phyloP scores from a whole-genome alignment of 495 filamentous ascomycete species.

The Penicillium canariense region DNA sequence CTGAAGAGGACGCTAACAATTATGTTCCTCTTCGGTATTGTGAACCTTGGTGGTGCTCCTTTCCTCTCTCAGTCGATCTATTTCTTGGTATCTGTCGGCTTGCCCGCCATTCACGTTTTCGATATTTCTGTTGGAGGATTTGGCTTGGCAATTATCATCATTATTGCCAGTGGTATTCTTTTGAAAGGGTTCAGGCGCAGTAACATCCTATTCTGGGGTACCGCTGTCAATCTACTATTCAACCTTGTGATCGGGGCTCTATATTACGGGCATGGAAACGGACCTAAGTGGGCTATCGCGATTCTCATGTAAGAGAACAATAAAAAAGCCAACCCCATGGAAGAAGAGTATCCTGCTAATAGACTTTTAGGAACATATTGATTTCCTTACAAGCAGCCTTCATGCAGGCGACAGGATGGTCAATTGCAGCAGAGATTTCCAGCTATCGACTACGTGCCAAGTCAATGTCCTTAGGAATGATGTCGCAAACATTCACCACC shows the following conservation, averaged over 20 bases:
- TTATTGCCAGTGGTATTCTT: slow-evolving; percentile 7
- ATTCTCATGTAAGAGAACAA: slow-evolving; percentile 13
- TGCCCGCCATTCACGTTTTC: slow-evolving; percentile 16
- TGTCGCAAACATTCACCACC: slow-evolving; percentile 9
- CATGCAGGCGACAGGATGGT: slow-evolving; percentile 15
- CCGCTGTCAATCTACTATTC: slow-evolving; percentile 9
- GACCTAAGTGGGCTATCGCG: slow-evolving; percentile 18
- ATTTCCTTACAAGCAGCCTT: slow-evolving; percentile 12
- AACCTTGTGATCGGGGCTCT: slow-evolving; percentile 15
- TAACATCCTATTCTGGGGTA: slow-evolving; percentile 7
- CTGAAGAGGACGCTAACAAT: slow-evolving; percentile 28
- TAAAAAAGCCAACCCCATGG: not conserved
- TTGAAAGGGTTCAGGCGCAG: slow-evolving; percentile 9
- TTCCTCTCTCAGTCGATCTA: slow-evolving; percentile 28
- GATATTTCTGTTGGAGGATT: slow-evolving; percentile 29
- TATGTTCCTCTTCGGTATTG: slow-evolving; percentile 22
- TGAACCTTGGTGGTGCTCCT: slow-evolving; percentile 20
- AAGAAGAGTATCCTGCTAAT: no score
- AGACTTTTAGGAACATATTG: slow-evolving; percentile 8
- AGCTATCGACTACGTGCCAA: slow-evolving; percentile 16
- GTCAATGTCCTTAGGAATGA: slow-evolving; percentile 16
- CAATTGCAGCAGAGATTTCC: slow-evolving; percentile 17
- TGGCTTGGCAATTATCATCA: slow-evolving; percentile 22
- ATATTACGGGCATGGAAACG: slow-evolving; percentile 4
- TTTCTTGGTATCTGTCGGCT: slow-evolving; percentile 28